Conservation (phyloP, 164 flowering plant genomes). For the Magnolia kwangsiensis region DNA sequence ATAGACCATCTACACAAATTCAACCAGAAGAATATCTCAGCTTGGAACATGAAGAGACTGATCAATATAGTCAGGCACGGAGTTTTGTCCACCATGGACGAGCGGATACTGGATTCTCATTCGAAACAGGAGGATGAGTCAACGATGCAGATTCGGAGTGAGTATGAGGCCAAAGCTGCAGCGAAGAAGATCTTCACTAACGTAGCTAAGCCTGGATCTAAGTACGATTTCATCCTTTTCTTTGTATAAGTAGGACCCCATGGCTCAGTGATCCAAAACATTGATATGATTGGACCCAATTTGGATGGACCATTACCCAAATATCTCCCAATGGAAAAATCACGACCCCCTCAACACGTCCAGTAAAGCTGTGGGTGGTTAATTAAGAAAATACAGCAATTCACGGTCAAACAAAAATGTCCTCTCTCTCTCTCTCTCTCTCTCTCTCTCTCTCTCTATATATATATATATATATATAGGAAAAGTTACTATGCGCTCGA, state of each 20-base stretch:
- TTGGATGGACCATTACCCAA: no score
- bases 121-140: constrained; percentile 31
- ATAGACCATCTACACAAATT: constrained; percentile 58
- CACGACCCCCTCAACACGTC: no score
- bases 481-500: no score
- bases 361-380: no score
- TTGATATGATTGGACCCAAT: neutral
- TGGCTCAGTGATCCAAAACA: neutral
- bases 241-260: neutral
- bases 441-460: no score
- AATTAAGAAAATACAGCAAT: no score
- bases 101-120: constrained; percentile 29
- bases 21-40: constrained; percentile 59
- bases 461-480: no score
- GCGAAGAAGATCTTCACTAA: constrained; percentile 53
- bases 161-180: constrained; percentile 50
- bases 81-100: constrained; percentile 41
- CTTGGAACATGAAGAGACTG: constrained; percentile 74
- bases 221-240: constrained; percentile 28
- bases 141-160: constrained; percentile 38
- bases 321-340: no score
- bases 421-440: no score
- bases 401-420: no score
- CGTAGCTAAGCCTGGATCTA: constrained; percentile 45
- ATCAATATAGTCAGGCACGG: constrained; percentile 50